phyloP scores from a whole-genome alignment of 768 basidiomycete genomes.

The Hypsizygus marmoreus region DNA sequence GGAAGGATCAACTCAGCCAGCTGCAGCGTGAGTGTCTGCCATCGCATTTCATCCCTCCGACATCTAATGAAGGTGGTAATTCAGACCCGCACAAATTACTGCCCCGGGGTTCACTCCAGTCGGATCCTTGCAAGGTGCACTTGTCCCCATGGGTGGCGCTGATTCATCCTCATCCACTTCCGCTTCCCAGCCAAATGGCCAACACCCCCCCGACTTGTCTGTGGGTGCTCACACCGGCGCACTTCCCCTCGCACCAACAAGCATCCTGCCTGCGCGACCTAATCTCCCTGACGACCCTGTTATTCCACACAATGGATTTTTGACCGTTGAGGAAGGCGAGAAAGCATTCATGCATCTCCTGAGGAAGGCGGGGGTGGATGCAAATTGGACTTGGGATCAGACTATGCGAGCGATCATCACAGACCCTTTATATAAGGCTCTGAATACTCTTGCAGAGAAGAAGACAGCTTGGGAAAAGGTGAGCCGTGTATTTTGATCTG shows the following conservation, averaged over 20 bases:
- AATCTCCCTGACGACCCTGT: constrained; percentile 85
- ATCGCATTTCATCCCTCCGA: neutral
- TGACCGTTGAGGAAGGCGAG: constrained; percentile 87
- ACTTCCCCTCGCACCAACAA: constrained; percentile 61
- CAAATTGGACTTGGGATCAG: constrained; percentile 96
- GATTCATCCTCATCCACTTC: constrained; percentile 50
- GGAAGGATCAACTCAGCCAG: constrained; percentile 49
- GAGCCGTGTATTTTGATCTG: constrained; percentile 23
- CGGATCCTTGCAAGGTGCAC: constrained; percentile 54
- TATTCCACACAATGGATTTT: constrained; percentile 88
- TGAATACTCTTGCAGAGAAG: constrained; percentile 92
- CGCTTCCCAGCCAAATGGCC: constrained; percentile 49
- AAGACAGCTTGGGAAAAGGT: constrained; percentile 95
- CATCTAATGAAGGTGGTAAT: constrained; percentile 9
- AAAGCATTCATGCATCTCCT: constrained; percentile 92
- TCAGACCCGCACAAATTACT: constrained; percentile 33
- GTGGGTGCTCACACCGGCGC: constrained; percentile 53
- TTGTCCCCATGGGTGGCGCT: constrained; percentile 53
- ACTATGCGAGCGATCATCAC: constrained; percentile 98
- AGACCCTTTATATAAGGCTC: constrained; percentile 93
- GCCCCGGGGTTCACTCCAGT: constrained; percentile 46
- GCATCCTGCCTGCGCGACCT: constrained; percentile 70
- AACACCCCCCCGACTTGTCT: constrained; percentile 51
- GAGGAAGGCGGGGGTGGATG: constrained; percentile 86
- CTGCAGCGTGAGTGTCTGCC: constrained; percentile 30